Percentiles rank a stretch among this genome's conserved stretches.
Evolutionary conservation across 2,329 filamentous ascomycete species (phyloP).

Genomic region (Zarea fungicola): DNA sequence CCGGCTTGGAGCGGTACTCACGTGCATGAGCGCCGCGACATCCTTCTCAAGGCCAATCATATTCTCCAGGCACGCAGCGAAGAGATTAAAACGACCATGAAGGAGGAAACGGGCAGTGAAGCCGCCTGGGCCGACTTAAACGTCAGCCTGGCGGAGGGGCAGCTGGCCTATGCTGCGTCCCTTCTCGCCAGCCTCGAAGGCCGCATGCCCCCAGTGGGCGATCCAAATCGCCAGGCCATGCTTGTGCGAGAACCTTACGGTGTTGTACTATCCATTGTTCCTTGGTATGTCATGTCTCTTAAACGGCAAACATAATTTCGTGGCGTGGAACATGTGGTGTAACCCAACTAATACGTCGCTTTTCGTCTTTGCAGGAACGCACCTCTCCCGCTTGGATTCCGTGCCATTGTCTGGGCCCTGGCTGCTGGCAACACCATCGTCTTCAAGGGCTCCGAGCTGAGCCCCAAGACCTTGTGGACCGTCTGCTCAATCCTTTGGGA

Average conservation of each 20-base stretch:
- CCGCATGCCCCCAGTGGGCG: constrained; percentile 28
- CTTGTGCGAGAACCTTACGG: constrained; percentile 23
- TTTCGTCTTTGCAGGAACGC: constrained; percentile 39
- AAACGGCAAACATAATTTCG: neutral
- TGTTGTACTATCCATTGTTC: constrained; percentile 26
- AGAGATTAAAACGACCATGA: constrained; percentile 58
- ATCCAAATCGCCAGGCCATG: constrained; percentile 31
- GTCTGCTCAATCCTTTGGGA: constrained; percentile 59
- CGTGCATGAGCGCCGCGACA: constrained; percentile 56
- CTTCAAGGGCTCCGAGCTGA: constrained; percentile 63
- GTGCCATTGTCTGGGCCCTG: constrained; percentile 53
- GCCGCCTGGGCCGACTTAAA: constrained; percentile 38
- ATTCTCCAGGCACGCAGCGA: constrained; percentile 54
- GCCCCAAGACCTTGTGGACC: constrained; percentile 55
- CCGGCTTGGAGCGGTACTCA: constrained; percentile 62
- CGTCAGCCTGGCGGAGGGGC: constrained; percentile 28
- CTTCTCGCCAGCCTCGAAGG: constrained; percentile 35
- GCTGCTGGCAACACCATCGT: constrained; percentile 68
- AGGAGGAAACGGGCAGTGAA: constrained; percentile 40
- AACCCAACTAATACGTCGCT: neutral
- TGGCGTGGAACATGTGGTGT: no score
- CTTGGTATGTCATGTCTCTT: constrained; percentile 20
- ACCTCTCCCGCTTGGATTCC: constrained; percentile 43
- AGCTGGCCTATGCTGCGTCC: constrained; percentile 39
- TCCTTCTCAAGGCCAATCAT: constrained; percentile 65